A percentile compares a stretch with the other conserved stretches of the same genome.
Conservation (phyloP, 208 protist genomes). For the Leishmania tropica region DNA sequence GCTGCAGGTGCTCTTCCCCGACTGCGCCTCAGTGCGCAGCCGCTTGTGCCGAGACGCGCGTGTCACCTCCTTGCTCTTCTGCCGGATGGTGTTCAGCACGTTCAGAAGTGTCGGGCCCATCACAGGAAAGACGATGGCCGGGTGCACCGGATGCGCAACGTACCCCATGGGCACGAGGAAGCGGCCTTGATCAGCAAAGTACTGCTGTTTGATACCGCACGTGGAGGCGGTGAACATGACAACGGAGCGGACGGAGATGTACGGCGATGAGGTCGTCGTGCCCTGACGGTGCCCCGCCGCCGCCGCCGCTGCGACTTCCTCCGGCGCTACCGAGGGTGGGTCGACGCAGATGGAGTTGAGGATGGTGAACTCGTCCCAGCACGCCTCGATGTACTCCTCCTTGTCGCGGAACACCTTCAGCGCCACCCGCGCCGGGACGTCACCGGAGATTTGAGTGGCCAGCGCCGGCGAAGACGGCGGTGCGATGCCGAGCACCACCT, state of each 20-base stretch:
- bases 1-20: not conserved
- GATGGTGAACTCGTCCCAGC: constrained; percentile 73
- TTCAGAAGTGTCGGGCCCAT: constrained; percentile 75
- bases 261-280: constrained; percentile 14
- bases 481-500: constrained; percentile 62
- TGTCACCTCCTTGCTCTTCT: constrained; percentile 37
- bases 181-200: constrained; percentile 52
- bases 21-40: constrained; percentile 17
- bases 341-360: constrained; percentile 37
- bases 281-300: constrained; percentile 15
- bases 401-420: constrained; percentile 85
- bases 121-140: constrained; percentile 72
- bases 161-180: constrained; percentile 65
- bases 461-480: constrained; percentile 20
- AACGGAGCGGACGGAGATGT: constrained; percentile 35
- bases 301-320: constrained; percentile 9
- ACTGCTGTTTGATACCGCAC: constrained; percentile 38
- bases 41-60: constrained; percentile 28
- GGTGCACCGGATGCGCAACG: constrained; percentile 73
- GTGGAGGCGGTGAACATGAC: constrained; percentile 42
- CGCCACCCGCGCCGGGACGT: constrained; percentile 39
- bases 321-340: constrained; percentile 18
- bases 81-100: constrained; percentile 50
- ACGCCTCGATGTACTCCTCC: constrained; percentile 66
- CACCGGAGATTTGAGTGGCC: constrained; percentile 21